phyloP scores from a whole-genome alignment of 192 early-diverging fungal species.

The Backusella morwellensis region DNA sequence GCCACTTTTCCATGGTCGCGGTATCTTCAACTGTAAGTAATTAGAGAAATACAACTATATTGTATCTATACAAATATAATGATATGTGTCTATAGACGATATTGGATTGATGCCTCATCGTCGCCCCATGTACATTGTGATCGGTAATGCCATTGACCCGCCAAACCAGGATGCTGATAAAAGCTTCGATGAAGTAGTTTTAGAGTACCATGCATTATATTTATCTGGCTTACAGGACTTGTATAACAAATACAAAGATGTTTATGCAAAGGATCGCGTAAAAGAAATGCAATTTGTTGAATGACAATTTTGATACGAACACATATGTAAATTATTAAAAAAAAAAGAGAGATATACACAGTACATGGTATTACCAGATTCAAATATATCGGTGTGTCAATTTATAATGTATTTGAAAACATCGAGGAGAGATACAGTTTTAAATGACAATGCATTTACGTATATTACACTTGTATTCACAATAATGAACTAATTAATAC shows the following conservation, averaged over 20 bases:
- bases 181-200: not conserved
- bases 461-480: not conserved
- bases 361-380: no score
- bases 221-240: slow-evolving; percentile 57
- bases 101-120: slow-evolving; percentile 53
- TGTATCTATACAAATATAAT: no score
- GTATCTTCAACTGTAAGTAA: slow-evolving; percentile 82
- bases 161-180: not conserved
- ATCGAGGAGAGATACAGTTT: not conserved
- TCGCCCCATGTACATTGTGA: slow-evolving; percentile 35
- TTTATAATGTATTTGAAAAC: not conserved
- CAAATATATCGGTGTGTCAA: not conserved
- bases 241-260: slow-evolving; percentile 71
- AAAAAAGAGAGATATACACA: no score
- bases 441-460: not conserved
- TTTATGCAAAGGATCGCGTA: slow-evolving; percentile 61
- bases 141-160: slow-evolving; percentile 20
- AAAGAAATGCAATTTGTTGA: slow-evolving; percentile 65
- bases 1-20: slow-evolving; percentile 79
- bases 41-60: slow-evolving; percentile 12
- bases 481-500: not conserved
- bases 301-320: slow-evolving; percentile 29
- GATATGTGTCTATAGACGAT: slow-evolving; percentile 4
- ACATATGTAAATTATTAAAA: not conserved
- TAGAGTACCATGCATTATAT: slow-evolving; percentile 53